phyloP scores from a whole-genome alignment of 371 early-diverging fungal genomes.

The Rhizomucor pusillus region DNA sequence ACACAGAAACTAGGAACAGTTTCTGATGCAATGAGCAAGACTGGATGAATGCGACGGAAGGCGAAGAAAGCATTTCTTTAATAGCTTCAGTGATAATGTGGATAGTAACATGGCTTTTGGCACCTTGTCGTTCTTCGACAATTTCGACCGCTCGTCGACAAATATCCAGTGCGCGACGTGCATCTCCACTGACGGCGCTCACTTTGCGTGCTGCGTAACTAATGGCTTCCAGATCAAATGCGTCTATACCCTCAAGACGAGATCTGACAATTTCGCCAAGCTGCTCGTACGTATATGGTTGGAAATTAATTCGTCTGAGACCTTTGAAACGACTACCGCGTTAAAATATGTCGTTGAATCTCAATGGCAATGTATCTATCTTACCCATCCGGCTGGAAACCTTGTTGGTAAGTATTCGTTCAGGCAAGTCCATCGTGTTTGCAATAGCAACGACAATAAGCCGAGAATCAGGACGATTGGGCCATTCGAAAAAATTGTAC shows the following conservation, averaged over 20 bases:
- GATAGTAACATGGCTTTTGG: constrained; percentile 64
- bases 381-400: constrained; percentile 91
- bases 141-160: constrained; percentile 88
- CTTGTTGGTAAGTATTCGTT: constrained; percentile 88
- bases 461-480: constrained; percentile 76
- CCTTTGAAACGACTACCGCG: constrained; percentile 39
- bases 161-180: constrained; percentile 94
- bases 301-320: constrained; percentile 84
- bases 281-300: constrained; percentile 85
- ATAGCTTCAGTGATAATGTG: constrained; percentile 74
- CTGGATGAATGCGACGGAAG: constrained; percentile 70
- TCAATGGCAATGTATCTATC: not conserved
- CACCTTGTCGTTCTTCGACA: constrained; percentile 51
- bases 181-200: constrained; percentile 96
- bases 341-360: not conserved
- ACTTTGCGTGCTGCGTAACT: constrained; percentile 95
- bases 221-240: constrained; percentile 83
- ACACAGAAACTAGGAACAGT: constrained; percentile 74
- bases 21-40: constrained; percentile 80
- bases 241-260: constrained; percentile 69
- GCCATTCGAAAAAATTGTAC: constrained; percentile 99
- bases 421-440: constrained; percentile 99
- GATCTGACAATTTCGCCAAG: constrained; percentile 82
- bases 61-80: constrained; percentile 82
- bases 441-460: constrained; percentile 96